Base-by-base conservation (phyloP, 805 yeast species). In the Helenozyma baotianmanensis region DNA sequence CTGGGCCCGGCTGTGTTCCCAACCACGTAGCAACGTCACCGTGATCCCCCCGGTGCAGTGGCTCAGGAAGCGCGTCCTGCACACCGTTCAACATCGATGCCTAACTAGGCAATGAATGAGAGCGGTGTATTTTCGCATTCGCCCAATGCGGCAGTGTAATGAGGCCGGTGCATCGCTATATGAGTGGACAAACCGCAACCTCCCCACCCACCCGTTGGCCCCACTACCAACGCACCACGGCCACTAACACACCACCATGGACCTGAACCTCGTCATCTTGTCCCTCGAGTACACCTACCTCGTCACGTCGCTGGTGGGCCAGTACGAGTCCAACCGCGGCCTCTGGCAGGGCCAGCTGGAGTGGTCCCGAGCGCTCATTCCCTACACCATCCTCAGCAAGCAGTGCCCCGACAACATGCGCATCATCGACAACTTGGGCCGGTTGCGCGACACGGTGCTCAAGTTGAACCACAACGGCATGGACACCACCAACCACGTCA, bases 241-340 rank as follows among this genome's bases (percentile, higher is more conserved):
- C 23, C 11, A 6, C 23, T 4, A 10, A 10, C 23, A 6, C 23
- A n/a, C 23, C 24, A 13, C 17, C 14, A 43, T 43, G 48, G 48
- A 44, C 29, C 41, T 36, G 25, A 42, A 50, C 38, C 36, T 47
- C 19, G 47, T 48, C 26, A 40, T 58, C 14, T 48, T 58, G 36
- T 50, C 57, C 16, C 46, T 58, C 17, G 60, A 56, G 37, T 56
- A 56, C 41, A 42, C 54, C 21, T 56, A 44, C 39, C 39, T 56
- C 33, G 40, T 53, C 18, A 42, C 42, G 35, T 45, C 54, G 14
- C 32, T 26, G 18, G 35, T 24, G 14, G 38, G 53, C 13, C 39
- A 33, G n/a, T 55, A 36, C 33, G 59, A 56, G 42, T 50, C 69
- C 17, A 42, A 53, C 21, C 47, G 45, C 14, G 67, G 67, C 9